Base-by-base conservation (phyloP, 164 flowering plant genomes). In the Vitis cinerea region DNA sequence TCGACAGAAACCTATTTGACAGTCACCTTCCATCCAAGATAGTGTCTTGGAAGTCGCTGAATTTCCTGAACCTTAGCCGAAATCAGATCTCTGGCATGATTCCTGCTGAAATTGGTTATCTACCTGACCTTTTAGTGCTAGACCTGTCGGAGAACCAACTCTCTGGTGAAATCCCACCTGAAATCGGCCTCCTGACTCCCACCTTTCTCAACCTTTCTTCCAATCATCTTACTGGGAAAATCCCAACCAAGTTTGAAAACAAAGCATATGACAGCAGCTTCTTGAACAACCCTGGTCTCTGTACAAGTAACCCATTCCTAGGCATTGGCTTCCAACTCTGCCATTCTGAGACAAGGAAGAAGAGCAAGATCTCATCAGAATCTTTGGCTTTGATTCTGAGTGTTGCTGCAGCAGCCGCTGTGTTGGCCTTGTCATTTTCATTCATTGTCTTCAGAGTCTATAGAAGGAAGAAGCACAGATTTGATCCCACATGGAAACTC, bases 81-180 rank as follows among this genome's bases (percentile, higher is more conserved):
- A 88, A 88, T 56, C 70, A 64, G 23, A 77, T 88, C 10, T 67
- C 84, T 6, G 90, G 92, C 9, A 29, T 47, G 50, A 81, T 88
- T 65, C 89, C 93, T 0, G 57, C 59, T 0, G 17, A 57, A n/a
- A 13, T 88, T n/a, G 83, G 85, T 16, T 37, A 6, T n/a, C 63
- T 86, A 9, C 83, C 75, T 1, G 59, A 1, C 58, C 84, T 88
- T 47, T 67, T 1, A 37, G 51, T 6, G 1, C 76, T 88, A 11
- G 90, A 86, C 67, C 72, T 88, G 29, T 84, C 90, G 9, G 75
- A 54, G 23, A 86, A 86, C 70, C 77, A 74, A 12, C 51, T 87
- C 19, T 75, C 86, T 1, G 91, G 91, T 8, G 52, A 63, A 61
- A 83, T 87, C 50, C 89, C 91, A 29, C 8, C 70, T 2, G 67